Percentiles rank a stretch among this genome's conserved stretches.
Conservation (phyloP, 345 rosid genomes). For the Eucalyptus polyanthemos region DNA sequence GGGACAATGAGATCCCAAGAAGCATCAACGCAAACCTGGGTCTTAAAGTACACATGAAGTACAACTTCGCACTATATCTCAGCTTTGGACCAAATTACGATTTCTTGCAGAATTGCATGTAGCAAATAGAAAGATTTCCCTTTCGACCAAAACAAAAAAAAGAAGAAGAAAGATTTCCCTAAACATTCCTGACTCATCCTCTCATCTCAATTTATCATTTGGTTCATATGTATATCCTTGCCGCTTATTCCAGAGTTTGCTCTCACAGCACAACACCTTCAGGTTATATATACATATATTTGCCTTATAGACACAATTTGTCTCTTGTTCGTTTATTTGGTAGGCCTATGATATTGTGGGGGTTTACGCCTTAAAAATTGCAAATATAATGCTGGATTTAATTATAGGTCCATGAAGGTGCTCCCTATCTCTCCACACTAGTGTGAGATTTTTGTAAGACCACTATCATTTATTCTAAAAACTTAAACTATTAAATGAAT, state of each 20-base stretch:
- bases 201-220: not conserved
- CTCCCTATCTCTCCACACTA: not conserved
- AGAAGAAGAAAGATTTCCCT: not conserved
- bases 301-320: not conserved
- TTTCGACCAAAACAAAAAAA: too few species aligned
- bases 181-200: not conserved
- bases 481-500: not conserved
- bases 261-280: not conserved
- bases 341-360: not conserved
- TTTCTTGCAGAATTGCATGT: not conserved
- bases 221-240: not conserved
- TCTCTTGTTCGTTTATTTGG: not conserved
- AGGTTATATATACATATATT: not conserved
- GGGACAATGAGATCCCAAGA: not conserved
- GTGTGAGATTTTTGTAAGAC: not conserved
- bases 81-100: not conserved
- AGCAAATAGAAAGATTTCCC: not conserved
- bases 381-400: not conserved
- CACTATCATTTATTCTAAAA: not conserved
- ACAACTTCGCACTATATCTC: not conserved
- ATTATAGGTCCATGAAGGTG: not conserved
- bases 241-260: not conserved
- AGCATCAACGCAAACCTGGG: not conserved
- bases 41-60: not conserved
- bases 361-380: not conserved